Evolutionary conservation across 1,284 basidiomycete genomes (phyloP).

Genomic region (Cystobasidium sp.): DNA sequence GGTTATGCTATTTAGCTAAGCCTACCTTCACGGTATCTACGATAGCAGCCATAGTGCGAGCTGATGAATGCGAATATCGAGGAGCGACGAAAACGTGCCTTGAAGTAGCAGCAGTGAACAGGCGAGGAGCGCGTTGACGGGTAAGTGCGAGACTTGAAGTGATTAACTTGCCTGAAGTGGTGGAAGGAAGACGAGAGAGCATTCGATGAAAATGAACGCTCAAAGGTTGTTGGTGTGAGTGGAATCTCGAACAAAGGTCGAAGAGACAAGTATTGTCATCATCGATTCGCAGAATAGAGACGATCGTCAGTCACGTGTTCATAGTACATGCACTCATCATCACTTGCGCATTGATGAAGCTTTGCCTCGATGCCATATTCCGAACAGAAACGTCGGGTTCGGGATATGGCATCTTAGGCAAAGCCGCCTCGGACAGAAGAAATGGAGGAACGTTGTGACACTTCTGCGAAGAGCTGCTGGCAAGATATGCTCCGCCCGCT

Average conservation of each 20-base stretch:
- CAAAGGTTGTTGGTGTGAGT: too few relatives aligned
- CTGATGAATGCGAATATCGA: conserved; percentile 11
- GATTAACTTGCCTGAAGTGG: not conserved
- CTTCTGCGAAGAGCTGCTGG: too few relatives aligned
- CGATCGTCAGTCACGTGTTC: conserved; percentile 1
- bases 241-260: too few relatives aligned
- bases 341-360: too few relatives aligned
- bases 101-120: not conserved
- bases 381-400: too few relatives aligned
- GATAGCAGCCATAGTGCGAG: conserved; percentile 34
- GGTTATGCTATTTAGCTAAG: not conserved
- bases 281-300: not conserved
- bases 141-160: not conserved
- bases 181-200: not conserved
- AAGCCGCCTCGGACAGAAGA: too few relatives aligned
- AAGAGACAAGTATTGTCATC: not conserved
- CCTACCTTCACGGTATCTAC: conserved; percentile 25
- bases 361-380: too few relatives aligned
- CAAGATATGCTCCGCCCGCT: too few relatives aligned
- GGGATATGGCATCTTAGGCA: too few relatives aligned
- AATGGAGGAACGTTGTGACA: too few relatives aligned
- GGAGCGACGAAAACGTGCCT: not conserved
- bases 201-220: not conserved
- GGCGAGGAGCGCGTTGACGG: not conserved
- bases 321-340: too few relatives aligned